Base-by-base conservation (phyloP, 306 rosid genomes). In the Rosa lucieae region DNA sequence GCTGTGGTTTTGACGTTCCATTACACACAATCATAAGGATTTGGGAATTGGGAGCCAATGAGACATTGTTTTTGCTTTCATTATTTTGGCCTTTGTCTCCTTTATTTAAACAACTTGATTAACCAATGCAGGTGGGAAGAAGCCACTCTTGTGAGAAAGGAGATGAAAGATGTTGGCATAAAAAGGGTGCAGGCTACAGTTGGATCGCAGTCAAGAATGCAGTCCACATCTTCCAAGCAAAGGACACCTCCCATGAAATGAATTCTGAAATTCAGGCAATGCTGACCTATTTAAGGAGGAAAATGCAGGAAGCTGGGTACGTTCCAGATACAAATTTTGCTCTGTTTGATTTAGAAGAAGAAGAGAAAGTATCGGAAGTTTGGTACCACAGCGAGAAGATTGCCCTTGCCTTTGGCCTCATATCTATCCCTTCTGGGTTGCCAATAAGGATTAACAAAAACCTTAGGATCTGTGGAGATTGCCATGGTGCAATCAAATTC, bases 331-430 rank as follows among this genome's bases (percentile, higher is more conserved):
- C 94, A 32, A 77, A 89, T 79, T 82, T 87, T n/a, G 87, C 94
- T 0, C 88, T 91, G 42, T 91, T 89, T 68, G 97, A 92, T 88
- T 77, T 92, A 70, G 91, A 89, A 80, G 94, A 93, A 70, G 96
- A 93, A 86, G 94, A 90, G 76, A 90, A 90, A 77, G 84, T 81
- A 78, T 89, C 86, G 32, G 96, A 93, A 89, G 87, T 90, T 40
- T 93, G 91, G 94, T 83, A 85, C 85, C 97, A 93, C 77, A 90
- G 92, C 61, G 96, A 93, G 85, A 93, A 90, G 75, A 89, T 89
- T 82, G 97, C 91, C 75, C 97, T 93, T 47, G 92, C 91, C 7
- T 91, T 89, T 73, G 96, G 94, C 67, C 96, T 91, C 79, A 74
- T 93, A 71, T 84, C 96, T 51, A 87, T 91, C n/a, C 97, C 96